Conservation (phyloP, 2,329 filamentous ascomycete species). For the Paraphoma chrysanthemicola region DNA sequence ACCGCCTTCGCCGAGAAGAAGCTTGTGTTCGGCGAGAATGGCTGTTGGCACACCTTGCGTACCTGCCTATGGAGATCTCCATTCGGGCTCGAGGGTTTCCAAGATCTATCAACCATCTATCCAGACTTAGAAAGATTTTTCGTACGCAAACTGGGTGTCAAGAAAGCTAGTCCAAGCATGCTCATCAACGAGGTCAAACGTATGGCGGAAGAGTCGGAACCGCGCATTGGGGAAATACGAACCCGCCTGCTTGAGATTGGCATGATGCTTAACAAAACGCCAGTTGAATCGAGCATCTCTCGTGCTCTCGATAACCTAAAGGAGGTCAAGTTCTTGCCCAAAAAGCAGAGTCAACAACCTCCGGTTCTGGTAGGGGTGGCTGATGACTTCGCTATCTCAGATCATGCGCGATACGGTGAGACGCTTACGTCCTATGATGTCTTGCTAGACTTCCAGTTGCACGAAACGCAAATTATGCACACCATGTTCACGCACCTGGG, state of each 20-base stretch:
- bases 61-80: slow-evolving; percentile 23
- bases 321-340: slow-evolving; percentile 21
- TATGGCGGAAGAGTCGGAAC: slow-evolving; percentile 9
- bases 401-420: slow-evolving; percentile 19
- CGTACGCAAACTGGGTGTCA: slow-evolving; percentile 9
- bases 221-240: slow-evolving; percentile 12
- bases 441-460: slow-evolving; percentile 20
- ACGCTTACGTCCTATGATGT: slow-evolving; percentile 9
- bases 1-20: slow-evolving; percentile 5
- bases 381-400: slow-evolving; percentile 22
- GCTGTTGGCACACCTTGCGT: slow-evolving; percentile 9
- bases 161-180: slow-evolving; percentile 18
- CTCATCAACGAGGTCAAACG: slow-evolving; percentile 20
- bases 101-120: slow-evolving; percentile 15
- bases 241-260: slow-evolving; percentile 18
- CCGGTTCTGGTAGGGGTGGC: slow-evolving; percentile 8
- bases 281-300: slow-evolving; percentile 3
- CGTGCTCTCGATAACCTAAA: slow-evolving; percentile 13
- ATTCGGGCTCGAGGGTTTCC: slow-evolving; percentile 13
- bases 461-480: slow-evolving; percentile 22
- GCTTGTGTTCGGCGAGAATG: slow-evolving; percentile 11
- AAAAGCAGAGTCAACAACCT: neutral
- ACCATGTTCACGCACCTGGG: slow-evolving; percentile 15
- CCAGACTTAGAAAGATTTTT: slow-evolving; percentile 10
- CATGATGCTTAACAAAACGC: slow-evolving; percentile 11